A percentile compares a stretch with the other conserved stretches of the same genome.
Conservation (phyloP, 805 yeast genomes). For the Myxozyma vanderwaltii region DNA sequence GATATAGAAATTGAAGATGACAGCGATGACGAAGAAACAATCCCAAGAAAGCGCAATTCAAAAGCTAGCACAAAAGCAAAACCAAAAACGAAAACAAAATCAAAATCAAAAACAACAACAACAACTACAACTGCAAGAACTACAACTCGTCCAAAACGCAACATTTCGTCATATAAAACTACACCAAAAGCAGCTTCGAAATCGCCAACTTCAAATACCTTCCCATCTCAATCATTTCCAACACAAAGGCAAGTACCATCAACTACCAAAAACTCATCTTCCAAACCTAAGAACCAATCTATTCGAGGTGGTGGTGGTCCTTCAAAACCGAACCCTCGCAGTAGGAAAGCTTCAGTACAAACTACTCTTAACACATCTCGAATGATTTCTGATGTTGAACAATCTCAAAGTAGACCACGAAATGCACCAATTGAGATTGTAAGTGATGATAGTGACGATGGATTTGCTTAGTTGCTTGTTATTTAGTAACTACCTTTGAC, state of each 20-base stretch:
- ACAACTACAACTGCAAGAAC: not conserved
- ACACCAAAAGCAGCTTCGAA: too few species aligned
- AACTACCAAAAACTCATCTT: not conserved
- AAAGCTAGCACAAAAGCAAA: not conserved
- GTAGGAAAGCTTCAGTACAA: not conserved
- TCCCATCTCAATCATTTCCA: too few species aligned
- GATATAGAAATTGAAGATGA: not conserved
- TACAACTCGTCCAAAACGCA: too few species aligned
- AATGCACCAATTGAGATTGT: conserved; percentile 15
- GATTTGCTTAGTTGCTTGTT: conserved; percentile 15
- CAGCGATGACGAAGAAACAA: not conserved
- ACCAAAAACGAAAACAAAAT: too few species aligned
- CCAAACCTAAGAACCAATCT: not conserved
- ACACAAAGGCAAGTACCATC: not conserved
- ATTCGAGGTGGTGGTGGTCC: not conserved
- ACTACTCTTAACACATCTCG: not conserved
- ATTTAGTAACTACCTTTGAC: too few species aligned
- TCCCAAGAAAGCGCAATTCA: not conserved
- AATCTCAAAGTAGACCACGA: conserved; percentile 5
- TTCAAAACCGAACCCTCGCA: not conserved
- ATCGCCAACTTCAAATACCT: too few species aligned
- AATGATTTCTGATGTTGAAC: not conserved
- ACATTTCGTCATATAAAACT: too few species aligned
- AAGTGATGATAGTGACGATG: conserved; percentile 31
- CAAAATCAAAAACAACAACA: not conserved